Evolutionary conservation across 2,329 filamentous ascomycete genomes (phyloP).

Genomic region (Corniculantispora saksenae): DNA sequence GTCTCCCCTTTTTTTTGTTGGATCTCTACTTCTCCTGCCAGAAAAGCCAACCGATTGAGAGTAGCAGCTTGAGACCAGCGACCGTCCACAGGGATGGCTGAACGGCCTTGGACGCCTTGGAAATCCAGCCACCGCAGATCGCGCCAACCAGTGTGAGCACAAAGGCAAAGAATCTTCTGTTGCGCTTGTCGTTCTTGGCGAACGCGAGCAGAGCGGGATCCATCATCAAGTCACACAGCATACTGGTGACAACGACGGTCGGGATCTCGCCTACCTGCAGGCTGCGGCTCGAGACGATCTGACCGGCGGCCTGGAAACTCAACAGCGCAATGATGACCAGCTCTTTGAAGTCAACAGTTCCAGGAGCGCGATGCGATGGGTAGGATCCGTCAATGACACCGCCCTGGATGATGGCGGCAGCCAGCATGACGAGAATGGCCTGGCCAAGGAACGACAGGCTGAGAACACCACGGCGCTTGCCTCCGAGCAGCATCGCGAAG

Average conservation of each 20-base stretch:
- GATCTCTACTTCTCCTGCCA: slow-evolving; percentile 31
- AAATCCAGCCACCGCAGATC: slow-evolving; percentile 51
- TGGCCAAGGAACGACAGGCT: slow-evolving; percentile 54
- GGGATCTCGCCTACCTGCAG: slow-evolving; percentile 56
- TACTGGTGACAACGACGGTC: slow-evolving; percentile 55
- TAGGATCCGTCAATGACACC: slow-evolving; percentile 30
- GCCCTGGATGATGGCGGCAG: slow-evolving; percentile 53
- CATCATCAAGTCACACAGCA: slow-evolving; percentile 54
- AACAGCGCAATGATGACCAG: slow-evolving; percentile 48
- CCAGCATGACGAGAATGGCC: slow-evolving; percentile 50
- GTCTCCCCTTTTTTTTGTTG: no score
- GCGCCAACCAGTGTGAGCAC: slow-evolving; percentile 49
- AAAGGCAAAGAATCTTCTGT: slow-evolving; percentile 47
- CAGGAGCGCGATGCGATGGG: slow-evolving; percentile 12
- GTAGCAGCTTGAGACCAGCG: slow-evolving; percentile 45
- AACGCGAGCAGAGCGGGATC: slow-evolving; percentile 49
- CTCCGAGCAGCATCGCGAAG: slow-evolving; percentile 32
- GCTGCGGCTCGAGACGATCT: slow-evolving; percentile 51
- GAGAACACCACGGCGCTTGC: slow-evolving; percentile 44
- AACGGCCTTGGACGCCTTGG: slow-evolving; percentile 42
- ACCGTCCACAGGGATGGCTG: slow-evolving; percentile 46
- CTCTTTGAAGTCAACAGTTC: slow-evolving; percentile 29
- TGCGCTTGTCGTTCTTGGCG: slow-evolving; percentile 49
- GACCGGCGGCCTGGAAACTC: slow-evolving; percentile 55
- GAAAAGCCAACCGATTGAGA: slow-evolving; percentile 37